These are phyloP conservation scores for Eustoma russellianum DNA, from an alignment of 257 asterid species.

Conservation along the genomic window DNA sequence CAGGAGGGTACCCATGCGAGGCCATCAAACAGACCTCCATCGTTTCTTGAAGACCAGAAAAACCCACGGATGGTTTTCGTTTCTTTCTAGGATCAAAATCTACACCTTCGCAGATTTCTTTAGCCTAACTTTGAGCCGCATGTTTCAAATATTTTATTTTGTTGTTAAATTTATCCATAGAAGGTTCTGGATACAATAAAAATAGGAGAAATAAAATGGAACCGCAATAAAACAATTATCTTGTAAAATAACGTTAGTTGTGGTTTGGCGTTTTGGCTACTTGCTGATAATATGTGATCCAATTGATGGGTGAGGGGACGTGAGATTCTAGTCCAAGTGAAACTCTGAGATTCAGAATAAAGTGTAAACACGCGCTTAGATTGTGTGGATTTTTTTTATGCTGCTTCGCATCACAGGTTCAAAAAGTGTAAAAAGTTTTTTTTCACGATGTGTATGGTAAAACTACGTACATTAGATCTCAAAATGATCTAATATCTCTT, in stretches of 20 bases:
- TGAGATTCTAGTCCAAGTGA: too few relatives aligned
- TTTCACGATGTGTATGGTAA: too few relatives aligned
- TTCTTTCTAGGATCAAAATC: conserved; percentile 12
- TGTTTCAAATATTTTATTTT: conserved; percentile 25
- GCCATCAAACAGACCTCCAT: conserved; percentile 64
- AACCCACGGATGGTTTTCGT: conserved; percentile 14
- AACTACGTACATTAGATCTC: too few relatives aligned
- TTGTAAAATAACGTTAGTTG: neutral
- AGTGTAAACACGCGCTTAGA: too few relatives aligned
- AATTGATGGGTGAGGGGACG: too few relatives aligned
- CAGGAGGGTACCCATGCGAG: conserved; percentile 51
- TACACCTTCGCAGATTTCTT: conserved; percentile 17
- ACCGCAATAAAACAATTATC: neutral
- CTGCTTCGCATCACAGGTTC: too few relatives aligned
- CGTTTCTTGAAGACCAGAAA: conserved; percentile 26
- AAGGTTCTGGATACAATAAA: neutral
- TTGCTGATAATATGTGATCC: too few relatives aligned
- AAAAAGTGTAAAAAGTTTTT: too few relatives aligned
- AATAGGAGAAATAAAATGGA: neutral
- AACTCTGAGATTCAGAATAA: too few relatives aligned
- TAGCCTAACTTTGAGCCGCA: conserved; percentile 30
- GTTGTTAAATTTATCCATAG: neutral
- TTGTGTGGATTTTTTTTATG: too few relatives aligned
- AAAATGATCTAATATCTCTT: too few relatives aligned
- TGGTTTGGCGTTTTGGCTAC: neutral